phyloP scores from a whole-genome alignment of 2,329 filamentous ascomycete genomes.

The Xylariaceae sp. region DNA sequence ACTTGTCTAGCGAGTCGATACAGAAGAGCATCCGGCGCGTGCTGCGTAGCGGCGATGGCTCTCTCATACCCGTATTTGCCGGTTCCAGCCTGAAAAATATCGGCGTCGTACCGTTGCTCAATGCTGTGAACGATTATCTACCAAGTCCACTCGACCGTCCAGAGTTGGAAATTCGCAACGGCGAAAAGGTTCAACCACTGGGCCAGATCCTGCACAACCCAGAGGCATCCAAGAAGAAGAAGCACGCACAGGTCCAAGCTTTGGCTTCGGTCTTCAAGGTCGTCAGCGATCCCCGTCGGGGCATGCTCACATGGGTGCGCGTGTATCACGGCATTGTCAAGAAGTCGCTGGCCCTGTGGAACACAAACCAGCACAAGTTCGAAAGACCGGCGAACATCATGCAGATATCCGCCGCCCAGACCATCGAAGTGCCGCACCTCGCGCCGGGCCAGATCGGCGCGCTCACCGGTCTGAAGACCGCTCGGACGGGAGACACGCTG shows the following conservation, averaged over 20 bases:
- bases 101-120: slow-evolving; percentile 84
- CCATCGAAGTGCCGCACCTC: slow-evolving; percentile 76
- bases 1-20: slow-evolving; percentile 64
- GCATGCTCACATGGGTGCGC: slow-evolving; percentile 84
- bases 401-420: slow-evolving; percentile 84
- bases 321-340: slow-evolving; percentile 82
- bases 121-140: slow-evolving; percentile 81
- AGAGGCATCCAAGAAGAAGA: slow-evolving; percentile 32
- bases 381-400: slow-evolving; percentile 77
- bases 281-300: slow-evolving; percentile 77
- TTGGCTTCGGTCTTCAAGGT: slow-evolving; percentile 86
- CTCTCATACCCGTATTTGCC: slow-evolving; percentile 80
- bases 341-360: slow-evolving; percentile 73
- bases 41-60: slow-evolving; percentile 61
- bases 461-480: slow-evolving; percentile 80
- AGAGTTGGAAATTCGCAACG: slow-evolving; percentile 70
- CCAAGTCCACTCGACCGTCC: slow-evolving; percentile 77
- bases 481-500: slow-evolving; percentile 90
- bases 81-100: slow-evolving; percentile 92
- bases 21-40: slow-evolving; percentile 68
- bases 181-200: slow-evolving; percentile 45
- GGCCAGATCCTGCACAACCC: slow-evolving; percentile 34
- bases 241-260: slow-evolving; percentile 34
- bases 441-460: slow-evolving; percentile 89
- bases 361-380: slow-evolving; percentile 73